phyloP scores from a whole-genome alignment of 257 asterid genomes.

The Coffea eugenioides region DNA sequence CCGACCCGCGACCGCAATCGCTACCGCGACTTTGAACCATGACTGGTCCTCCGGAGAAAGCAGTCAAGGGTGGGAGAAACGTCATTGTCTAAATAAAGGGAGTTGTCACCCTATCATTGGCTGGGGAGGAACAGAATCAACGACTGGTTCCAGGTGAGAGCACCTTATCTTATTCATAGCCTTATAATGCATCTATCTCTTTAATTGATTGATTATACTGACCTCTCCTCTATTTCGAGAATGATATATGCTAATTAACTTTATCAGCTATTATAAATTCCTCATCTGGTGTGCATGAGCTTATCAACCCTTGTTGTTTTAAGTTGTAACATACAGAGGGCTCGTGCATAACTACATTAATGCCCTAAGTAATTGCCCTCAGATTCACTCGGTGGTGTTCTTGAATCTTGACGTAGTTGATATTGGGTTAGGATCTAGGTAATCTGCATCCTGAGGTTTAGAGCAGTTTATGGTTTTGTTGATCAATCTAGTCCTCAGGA shows the following conservation, averaged over 20 bases:
- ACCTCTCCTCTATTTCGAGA: background rate
- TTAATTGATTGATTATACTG: background rate
- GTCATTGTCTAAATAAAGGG: constrained; percentile 31
- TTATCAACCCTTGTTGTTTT: constrained; percentile 19
- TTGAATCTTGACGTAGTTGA: background rate
- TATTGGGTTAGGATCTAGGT: constrained; percentile 44
- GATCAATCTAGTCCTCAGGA: constrained; percentile 40
- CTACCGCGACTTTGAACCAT: too few relatives aligned
- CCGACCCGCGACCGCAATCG: too few relatives aligned
- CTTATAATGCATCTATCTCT: background rate
- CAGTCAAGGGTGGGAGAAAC: constrained; percentile 44
- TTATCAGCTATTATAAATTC: constrained; percentile 39
- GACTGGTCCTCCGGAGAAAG: constrained; percentile 25
- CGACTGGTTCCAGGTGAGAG: constrained; percentile 28
- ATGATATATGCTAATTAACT: constrained; percentile 14
- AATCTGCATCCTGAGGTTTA: constrained; percentile 91
- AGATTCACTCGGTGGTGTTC: background rate
- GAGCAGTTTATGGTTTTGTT: constrained; percentile 14
- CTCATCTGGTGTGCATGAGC: constrained; percentile 25
- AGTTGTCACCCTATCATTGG: constrained; percentile 46
- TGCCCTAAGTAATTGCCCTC: background rate
- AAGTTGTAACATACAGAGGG: constrained; percentile 2
- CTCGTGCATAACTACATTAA: background rate
- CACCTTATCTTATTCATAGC: constrained; percentile 31
- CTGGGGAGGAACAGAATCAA: constrained; percentile 36